phyloP scores from a whole-genome alignment of 192 early-diverging fungal genomes.

The Linnemannia elongata region DNA sequence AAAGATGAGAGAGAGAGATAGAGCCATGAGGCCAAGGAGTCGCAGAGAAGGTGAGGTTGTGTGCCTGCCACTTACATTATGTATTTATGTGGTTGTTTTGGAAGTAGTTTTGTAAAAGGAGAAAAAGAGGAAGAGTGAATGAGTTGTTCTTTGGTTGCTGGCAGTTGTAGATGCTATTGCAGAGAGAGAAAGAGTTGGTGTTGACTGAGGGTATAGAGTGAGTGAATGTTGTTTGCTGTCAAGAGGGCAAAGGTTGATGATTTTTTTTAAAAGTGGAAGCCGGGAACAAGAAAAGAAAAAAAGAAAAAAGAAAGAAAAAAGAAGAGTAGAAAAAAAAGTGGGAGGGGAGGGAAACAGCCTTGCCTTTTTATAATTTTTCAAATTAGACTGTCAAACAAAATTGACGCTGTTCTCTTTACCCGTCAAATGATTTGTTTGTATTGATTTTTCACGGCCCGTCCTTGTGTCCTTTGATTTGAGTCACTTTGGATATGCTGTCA shows the following conservation, averaged over 20 bases:
- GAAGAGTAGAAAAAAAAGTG: not conserved
- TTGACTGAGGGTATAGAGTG: not conserved
- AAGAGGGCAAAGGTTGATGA: not conserved
- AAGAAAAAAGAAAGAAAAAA: not conserved
- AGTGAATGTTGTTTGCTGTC: not conserved
- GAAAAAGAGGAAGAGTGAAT: not conserved
- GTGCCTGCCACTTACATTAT: slow-evolving; percentile 31
- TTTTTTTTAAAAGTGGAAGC: not conserved
- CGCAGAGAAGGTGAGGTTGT: not conserved
- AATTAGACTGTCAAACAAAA: not conserved
- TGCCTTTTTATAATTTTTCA: not conserved
- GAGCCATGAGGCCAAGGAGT: not conserved
- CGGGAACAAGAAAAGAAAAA: not conserved
- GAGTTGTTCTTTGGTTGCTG: not conserved
- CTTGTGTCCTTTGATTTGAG: not conserved
- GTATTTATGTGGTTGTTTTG: not conserved
- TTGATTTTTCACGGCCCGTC: not conserved
- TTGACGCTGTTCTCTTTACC: not conserved
- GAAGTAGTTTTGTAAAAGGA: not conserved
- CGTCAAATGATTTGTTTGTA: not conserved
- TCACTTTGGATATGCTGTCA: not conserved
- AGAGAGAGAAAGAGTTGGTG: not conserved
- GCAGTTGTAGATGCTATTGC: not conserved
- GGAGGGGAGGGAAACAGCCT: not conserved
- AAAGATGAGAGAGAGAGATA: not conserved